phyloP scores from a whole-genome alignment of 805 yeast genomes.

The Zygosaccharomyces rouxii region DNA sequence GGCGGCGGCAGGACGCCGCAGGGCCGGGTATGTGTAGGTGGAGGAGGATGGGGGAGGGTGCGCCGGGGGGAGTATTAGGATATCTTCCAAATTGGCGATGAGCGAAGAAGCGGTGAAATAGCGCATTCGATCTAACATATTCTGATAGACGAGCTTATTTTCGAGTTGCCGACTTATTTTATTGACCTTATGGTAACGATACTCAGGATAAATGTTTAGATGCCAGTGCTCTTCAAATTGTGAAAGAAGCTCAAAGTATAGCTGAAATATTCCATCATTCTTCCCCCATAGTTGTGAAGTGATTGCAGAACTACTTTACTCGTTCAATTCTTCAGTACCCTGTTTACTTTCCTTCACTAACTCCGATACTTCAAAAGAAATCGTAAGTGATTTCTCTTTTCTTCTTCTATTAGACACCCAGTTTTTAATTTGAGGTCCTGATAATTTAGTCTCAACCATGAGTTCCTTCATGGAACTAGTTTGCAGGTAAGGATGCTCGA shows the following conservation, averaged over 20 bases:
- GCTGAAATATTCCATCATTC: conserved; percentile 14
- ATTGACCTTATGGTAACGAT: conserved; percentile 16
- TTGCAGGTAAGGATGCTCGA: conserved; percentile 20
- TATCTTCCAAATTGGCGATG: too few species aligned
- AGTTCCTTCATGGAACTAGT: conserved; percentile 10
- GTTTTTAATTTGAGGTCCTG: conserved; percentile 25
- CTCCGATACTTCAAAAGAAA: conserved; percentile 1
- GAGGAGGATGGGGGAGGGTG: too few species aligned
- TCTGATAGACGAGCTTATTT: conserved; percentile 13
- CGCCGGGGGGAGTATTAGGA: conserved; percentile 9
- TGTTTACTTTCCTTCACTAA: background rate
- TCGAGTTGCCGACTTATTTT: conserved; percentile 12
- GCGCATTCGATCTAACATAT: conserved; percentile 13
- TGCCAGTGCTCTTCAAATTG: conserved; percentile 12
- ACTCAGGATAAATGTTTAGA: conserved; percentile 16
- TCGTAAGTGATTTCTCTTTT: conserved; percentile 15
- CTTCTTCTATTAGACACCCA: conserved; percentile 31
- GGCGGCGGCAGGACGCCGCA: conserved; percentile 3
- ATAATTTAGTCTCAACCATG: conserved; percentile 15
- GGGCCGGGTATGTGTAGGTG: conserved; percentile 2
- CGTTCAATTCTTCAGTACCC: background rate
- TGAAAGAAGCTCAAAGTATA: conserved; percentile 17
- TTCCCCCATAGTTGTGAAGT: conserved; percentile 10
- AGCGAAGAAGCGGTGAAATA: conserved; percentile 11
- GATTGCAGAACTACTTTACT: conserved; percentile 9